Percentiles rank a stretch among this genome's conserved stretches.
These are phyloP conservation scores for Monilinia aucupariae DNA, from an alignment of 2,329 filamentous ascomycete genomes.

Conservation along the genomic window DNA sequence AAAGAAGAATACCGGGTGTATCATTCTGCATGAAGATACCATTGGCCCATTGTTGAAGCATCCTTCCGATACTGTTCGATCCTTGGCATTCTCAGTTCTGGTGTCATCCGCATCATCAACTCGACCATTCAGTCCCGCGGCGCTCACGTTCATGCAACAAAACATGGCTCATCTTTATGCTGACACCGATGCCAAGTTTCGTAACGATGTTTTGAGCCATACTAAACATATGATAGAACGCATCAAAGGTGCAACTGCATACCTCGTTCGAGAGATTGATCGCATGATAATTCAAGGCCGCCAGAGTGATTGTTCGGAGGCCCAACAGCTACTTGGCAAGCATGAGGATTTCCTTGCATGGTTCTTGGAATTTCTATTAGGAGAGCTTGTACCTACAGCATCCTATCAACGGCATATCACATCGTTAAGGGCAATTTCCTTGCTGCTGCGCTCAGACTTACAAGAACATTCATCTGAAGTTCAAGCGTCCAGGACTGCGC, in stretches of 20 bases:
- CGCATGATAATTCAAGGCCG: slow-evolving; percentile 10
- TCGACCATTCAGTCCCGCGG: slow-evolving; percentile 59
- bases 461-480: background rate
- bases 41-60: slow-evolving; percentile 50
- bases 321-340: slow-evolving; percentile 31
- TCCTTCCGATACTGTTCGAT: slow-evolving; percentile 60
- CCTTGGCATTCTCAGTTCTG: slow-evolving; percentile 76
- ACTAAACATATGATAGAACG: slow-evolving; percentile 73
- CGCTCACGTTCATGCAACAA: slow-evolving; percentile 57
- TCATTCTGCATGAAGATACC: slow-evolving; percentile 40
- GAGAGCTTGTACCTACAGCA: slow-evolving; percentile 71
- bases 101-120: slow-evolving; percentile 71
- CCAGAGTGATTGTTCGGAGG: slow-evolving; percentile 11
- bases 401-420: slow-evolving; percentile 89
- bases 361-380: slow-evolving; percentile 67
- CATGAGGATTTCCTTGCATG: slow-evolving; percentile 65
- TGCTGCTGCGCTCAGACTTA: slow-evolving; percentile 49
- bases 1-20: slow-evolving; percentile 33
- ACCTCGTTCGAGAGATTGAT: slow-evolving; percentile 42
- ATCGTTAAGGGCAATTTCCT: slow-evolving; percentile 63
- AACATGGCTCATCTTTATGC: slow-evolving; percentile 70
- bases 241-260: slow-evolving; percentile 60
- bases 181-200: slow-evolving; percentile 79
- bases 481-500: background rate
- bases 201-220: slow-evolving; percentile 72